Evolutionary conservation across 2,329 filamentous ascomycete species (phyloP), one percentile per base, ranked within the genome.

Genomic region (Pseudogymnoascus sp.): DNA sequence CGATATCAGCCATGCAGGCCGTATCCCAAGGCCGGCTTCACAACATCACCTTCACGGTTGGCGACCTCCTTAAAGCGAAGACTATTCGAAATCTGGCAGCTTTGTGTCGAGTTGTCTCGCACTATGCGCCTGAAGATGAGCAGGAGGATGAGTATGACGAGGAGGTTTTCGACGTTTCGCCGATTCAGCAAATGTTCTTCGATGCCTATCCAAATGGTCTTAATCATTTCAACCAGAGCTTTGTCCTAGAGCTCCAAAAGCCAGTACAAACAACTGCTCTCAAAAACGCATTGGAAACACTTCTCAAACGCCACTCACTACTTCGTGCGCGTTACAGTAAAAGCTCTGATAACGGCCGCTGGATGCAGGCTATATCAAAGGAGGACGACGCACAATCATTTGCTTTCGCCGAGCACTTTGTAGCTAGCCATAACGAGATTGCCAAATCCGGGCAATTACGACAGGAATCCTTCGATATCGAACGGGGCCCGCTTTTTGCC

Each of bases 331-430:
- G 75, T 6, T 78, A 75, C 61, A 38, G 55, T 5, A 68, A 66
- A 62, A 67, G 69, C n/a, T 6, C 41, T n/a, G 68, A 68, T 7
- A 63, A 64, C 5, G 67, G 66, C 0, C 63, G 41, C 3, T 77
- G 75, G 75, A 65, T 64, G 28, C 75, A 77, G 61, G 63, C 63
- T 1, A 64, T 76, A 12, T 67, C 68, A 12, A 70, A 69, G 6
- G 58, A 60, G 7, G 12, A 14, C 11, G 36, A 25, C 22, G 12
- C 4, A 7, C 25, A 30, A 19, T 74, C 75, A 0, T 74, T 78
- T 1, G 66, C 78, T 0, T 68, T 80, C 33, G 75, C 75, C 0
- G 71, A 76, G 3, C 76, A 80, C 60, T 64, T 79, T 8, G 76
- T 80, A 63, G 65, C 73, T 5, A 63, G 75, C 2, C 65, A 74